Evolutionary conservation across 176 grass and related monocot species (phyloP), one percentile per base, ranked within the genome.

Genomic region (Lolium perenne): DNA sequence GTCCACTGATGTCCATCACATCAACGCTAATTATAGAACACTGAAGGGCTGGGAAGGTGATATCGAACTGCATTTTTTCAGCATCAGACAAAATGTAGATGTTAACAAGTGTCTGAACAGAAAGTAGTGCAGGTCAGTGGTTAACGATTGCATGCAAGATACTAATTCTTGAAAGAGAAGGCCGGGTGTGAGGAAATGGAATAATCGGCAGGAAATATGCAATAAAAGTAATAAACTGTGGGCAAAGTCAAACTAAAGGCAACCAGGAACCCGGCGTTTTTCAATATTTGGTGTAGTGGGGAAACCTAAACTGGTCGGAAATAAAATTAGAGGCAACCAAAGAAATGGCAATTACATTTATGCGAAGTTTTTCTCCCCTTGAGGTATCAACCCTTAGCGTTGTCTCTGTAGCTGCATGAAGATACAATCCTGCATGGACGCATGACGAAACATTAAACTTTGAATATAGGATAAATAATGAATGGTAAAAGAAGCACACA

Each of bases 1-100:
- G 83, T 57, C 97, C 97, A 82, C 97, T 98, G 62, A 98, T 96
- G 77, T 98, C 97, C 97, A 98, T 98, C 60, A 75, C 94, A 83
- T 98, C 97, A 59, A 96, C 80, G 79, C 94, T 98, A 71, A 98
- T 88, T 88, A 95, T 98, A 65, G 97, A 90, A 61, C 97, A 98
- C 43, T 95, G 90, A 86, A 98, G 97, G 35, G 97, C 97, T 84
- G 97, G 97, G 71, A 98, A 98, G 47, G 93, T 94, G 50, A 98
- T 49, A 66, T 98, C 97, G 91, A 98, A 94, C 94, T 98, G 97
- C 92, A 93, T 48, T 92, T 89, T 65, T 75, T 79, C 51, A 64
- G 53, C 35, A 85, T 85, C 45, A 77, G 10, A 56, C 22, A 10
- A 81, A 77, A 85, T 10, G 56, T 43, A 79, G 38, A 61, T 79